Conservation (phyloP, 768 basidiomycete species). For the Suillus americanus region DNA sequence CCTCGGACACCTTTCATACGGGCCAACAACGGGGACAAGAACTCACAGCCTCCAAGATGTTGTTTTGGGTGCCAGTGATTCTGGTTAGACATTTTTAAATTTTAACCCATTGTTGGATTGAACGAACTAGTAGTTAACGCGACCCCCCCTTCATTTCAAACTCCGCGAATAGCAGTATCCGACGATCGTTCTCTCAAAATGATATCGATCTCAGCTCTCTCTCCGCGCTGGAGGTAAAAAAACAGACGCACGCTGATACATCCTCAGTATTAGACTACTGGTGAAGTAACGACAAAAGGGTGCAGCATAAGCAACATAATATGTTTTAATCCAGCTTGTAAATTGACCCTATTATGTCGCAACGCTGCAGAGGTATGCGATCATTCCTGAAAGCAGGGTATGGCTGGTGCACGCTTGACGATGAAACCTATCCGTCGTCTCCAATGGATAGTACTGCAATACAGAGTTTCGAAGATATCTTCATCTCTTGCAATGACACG, state of each 20-base stretch:
- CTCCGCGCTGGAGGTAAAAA: background rate
- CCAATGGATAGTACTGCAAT: constrained; percentile 23
- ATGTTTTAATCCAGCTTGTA: no score
- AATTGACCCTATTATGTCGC: no score
- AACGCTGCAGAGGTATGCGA: no score
- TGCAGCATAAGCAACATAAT: background rate
- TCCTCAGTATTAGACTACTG: background rate
- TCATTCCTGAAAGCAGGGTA: background rate
- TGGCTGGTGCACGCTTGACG: background rate
- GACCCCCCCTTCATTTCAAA: background rate
- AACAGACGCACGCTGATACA: background rate
- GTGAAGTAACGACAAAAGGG: background rate
- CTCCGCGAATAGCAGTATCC: background rate
- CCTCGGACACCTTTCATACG: no score
- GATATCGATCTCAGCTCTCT: background rate
- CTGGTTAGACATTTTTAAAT: no score
- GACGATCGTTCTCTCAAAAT: background rate
- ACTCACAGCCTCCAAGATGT: no score
- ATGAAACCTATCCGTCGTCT: constrained; percentile 19
- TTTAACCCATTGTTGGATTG: no score
- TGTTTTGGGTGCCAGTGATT: no score
- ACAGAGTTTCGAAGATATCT: constrained; percentile 11
- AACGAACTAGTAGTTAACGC: no score
- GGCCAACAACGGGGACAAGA: no score
- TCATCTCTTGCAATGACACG: constrained; percentile 18